These are phyloP conservation scores for Lyophyllum decastes DNA, from an alignment of 768 basidiomycete species.

Conservation along the genomic window DNA sequence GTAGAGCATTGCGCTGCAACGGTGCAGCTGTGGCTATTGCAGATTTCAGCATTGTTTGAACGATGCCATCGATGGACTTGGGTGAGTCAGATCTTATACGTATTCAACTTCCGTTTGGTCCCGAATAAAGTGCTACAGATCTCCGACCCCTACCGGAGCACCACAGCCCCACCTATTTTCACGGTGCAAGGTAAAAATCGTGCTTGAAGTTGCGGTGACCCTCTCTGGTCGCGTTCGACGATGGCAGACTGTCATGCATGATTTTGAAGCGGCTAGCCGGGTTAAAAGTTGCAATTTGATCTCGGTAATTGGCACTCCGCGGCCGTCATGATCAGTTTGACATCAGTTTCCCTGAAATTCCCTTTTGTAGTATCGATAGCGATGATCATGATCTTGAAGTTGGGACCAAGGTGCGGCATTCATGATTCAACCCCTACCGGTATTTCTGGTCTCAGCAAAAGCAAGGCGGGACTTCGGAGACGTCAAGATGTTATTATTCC, in stretches of 20 bases:
- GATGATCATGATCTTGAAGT: background rate
- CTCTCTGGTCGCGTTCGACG: background rate
- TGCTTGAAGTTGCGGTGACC: background rate
- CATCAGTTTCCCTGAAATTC: constrained; percentile 3
- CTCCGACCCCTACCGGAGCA: constrained; percentile 15
- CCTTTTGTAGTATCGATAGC: background rate
- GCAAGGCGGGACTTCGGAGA: no score
- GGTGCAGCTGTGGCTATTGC: constrained; percentile 10
- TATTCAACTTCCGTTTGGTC: constrained; percentile 11
- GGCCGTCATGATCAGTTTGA: background rate
- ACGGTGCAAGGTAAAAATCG: background rate
- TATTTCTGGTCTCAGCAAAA: no score
- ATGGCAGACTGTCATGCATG: background rate
- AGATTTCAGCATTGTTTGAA: constrained; percentile 13
- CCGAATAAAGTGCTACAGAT: constrained; percentile 9
- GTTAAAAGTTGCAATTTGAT: background rate
- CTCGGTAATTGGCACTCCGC: background rate
- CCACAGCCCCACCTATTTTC: background rate
- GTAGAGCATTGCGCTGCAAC: constrained; percentile 10
- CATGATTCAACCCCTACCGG: no score
- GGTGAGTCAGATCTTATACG: constrained; percentile 16
- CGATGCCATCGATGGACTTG: background rate
- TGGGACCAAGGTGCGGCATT: no score
- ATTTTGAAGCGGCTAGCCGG: background rate
- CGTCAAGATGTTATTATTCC: background rate